These are phyloP conservation scores for Serendipita sp. DNA, from an alignment of 768 basidiomycete genomes.

Conservation along the genomic window DNA sequence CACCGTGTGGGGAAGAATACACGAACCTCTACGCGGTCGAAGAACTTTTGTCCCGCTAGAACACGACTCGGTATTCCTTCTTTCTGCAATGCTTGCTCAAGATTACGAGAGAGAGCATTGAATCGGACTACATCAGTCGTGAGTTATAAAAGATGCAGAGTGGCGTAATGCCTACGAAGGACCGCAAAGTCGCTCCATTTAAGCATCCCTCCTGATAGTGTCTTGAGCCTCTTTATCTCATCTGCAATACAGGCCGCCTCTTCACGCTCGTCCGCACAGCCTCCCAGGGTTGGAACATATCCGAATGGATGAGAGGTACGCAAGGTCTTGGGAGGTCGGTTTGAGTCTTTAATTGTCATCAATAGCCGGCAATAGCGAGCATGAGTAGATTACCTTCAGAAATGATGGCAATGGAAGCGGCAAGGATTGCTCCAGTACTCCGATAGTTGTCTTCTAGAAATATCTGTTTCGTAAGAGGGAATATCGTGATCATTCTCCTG, in stretches of 20 bases:
- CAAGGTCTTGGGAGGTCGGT: slow-evolving; percentile 58
- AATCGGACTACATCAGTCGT: slow-evolving; percentile 44
- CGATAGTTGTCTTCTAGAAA: slow-evolving; percentile 79
- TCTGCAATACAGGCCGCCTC: slow-evolving; percentile 59
- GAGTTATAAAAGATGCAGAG: neutral
- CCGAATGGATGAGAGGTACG: slow-evolving; percentile 53
- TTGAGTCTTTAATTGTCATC: slow-evolving; percentile 35
- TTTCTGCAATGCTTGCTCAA: slow-evolving; percentile 63
- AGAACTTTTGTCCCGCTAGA: slow-evolving; percentile 72
- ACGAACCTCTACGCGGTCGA: slow-evolving; percentile 61
- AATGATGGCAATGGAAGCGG: slow-evolving; percentile 61
- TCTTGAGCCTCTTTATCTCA: slow-evolving; percentile 66
- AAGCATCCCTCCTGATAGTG: slow-evolving; percentile 54
- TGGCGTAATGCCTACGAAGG: slow-evolving; percentile 36
- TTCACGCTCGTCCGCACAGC: slow-evolving; percentile 35
- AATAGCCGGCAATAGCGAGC: neutral
- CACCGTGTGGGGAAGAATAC: neutral
- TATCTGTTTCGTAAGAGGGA: slow-evolving; percentile 46
- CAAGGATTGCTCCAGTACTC: slow-evolving; percentile 61
- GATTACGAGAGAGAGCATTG: slow-evolving; percentile 57
- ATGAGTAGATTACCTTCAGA: slow-evolving; percentile 41
- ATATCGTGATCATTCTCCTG: slow-evolving; percentile 58
- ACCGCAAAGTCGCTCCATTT: slow-evolving; percentile 65
- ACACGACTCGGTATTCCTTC: slow-evolving; percentile 64
- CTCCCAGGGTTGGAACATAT: slow-evolving; percentile 38